Percentiles rank a stretch among this genome's conserved stretches.
These are phyloP conservation scores for Penicillium carneum DNA, from an alignment of 2,329 filamentous ascomycete species.

Conservation along the genomic window DNA sequence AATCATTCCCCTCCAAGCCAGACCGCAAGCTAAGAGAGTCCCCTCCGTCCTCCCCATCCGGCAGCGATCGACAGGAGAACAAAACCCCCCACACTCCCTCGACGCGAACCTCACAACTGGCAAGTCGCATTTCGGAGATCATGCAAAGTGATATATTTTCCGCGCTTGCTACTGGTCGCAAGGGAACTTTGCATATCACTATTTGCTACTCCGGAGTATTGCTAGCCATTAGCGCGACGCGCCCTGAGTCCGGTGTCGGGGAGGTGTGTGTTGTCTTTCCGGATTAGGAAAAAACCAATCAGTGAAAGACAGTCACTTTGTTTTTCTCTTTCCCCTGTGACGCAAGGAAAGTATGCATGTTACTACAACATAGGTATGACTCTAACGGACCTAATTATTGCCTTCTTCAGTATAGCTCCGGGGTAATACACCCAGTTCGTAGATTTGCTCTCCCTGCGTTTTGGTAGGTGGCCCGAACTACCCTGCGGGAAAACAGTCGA, in stretches of 20 bases:
- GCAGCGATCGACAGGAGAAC: slow-evolving; percentile 37
- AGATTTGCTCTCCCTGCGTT: background rate
- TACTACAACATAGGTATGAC: background rate
- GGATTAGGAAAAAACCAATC: background rate
- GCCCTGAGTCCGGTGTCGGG: slow-evolving; percentile 3
- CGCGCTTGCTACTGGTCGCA: slow-evolving; percentile 5
- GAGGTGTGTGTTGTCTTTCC: background rate
- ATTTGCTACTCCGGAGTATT: background rate
- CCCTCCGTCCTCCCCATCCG: slow-evolving; percentile 17
- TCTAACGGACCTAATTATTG: background rate
- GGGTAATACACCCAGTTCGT: background rate
- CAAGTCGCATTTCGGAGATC: background rate
- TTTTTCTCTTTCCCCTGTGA: slow-evolving; percentile 7
- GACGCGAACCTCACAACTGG: slow-evolving; percentile 10
- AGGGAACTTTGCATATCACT: slow-evolving; percentile 5
- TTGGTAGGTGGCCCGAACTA: slow-evolving; percentile 12
- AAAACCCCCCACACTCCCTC: slow-evolving; percentile 10
- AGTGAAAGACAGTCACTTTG: background rate
- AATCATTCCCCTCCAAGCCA: background rate
- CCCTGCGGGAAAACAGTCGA: background rate
- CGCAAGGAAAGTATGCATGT: slow-evolving; percentile 9
- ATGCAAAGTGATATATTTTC: slow-evolving; percentile 4
- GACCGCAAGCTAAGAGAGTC: slow-evolving; percentile 14
- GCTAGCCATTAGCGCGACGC: background rate
- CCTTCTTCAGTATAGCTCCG: background rate